These are phyloP conservation scores for Corylus heterophylla DNA, from an alignment of 306 rosid genomes.

Conservation along the genomic window DNA sequence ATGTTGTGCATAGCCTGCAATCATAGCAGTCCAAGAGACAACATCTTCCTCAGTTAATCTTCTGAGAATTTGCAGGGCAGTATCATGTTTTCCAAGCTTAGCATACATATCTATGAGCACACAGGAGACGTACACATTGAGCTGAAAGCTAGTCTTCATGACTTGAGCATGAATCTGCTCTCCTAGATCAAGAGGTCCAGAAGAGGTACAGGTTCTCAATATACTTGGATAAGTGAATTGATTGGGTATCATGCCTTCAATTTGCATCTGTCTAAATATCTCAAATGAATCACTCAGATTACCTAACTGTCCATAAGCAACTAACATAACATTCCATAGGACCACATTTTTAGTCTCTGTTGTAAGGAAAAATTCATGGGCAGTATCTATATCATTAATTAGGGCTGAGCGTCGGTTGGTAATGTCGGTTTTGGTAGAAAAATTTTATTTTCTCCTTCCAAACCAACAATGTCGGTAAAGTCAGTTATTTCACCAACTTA, in stretches of 20 bases:
- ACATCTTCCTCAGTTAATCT: slow-evolving; percentile 60
- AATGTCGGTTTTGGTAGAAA: too few species aligned
- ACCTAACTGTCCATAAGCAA: slow-evolving; percentile 72
- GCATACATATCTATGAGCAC: slow-evolving; percentile 92
- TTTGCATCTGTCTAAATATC: slow-evolving; percentile 71
- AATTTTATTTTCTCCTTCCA: too few species aligned
- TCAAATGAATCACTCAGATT: slow-evolving; percentile 57
- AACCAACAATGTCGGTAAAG: too few species aligned
- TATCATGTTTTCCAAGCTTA: slow-evolving; percentile 65
- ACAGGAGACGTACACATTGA: slow-evolving; percentile 72
- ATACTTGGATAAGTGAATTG: slow-evolving; percentile 88
- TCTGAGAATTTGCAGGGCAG: slow-evolving; percentile 62
- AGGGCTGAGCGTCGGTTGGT: too few species aligned
- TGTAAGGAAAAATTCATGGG: slow-evolving; percentile 66
- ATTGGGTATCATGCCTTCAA: slow-evolving; percentile 77
- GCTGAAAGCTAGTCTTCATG: slow-evolving; percentile 80
- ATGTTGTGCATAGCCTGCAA: slow-evolving; percentile 80
- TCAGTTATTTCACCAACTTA: too few species aligned
- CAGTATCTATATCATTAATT: slow-evolving; percentile 35
- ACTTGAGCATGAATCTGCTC: slow-evolving; percentile 78
- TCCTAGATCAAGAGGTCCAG: slow-evolving; percentile 70
- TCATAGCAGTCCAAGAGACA: slow-evolving; percentile 92
- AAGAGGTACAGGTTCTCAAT: slow-evolving; percentile 75
- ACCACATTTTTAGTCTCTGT: slow-evolving; percentile 76
- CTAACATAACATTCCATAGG: slow-evolving; percentile 87